These are phyloP conservation scores for Ceratocystis diversiconidia DNA, from an alignment of 2,329 filamentous ascomycete genomes.

Conservation along the genomic window DNA sequence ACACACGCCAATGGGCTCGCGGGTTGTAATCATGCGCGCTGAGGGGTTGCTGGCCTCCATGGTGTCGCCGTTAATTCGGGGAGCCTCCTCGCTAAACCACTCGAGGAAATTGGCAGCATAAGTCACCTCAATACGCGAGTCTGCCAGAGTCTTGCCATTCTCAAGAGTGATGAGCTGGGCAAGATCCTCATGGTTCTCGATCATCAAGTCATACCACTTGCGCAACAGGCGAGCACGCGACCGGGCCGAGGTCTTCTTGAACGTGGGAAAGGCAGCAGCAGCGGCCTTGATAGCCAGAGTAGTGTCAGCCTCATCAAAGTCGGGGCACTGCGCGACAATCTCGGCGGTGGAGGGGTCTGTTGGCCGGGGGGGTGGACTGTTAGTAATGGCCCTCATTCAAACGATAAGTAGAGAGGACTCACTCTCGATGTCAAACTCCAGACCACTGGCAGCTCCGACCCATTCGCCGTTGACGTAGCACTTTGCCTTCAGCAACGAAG, in stretches of 20 bases:
- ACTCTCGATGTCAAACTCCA: constrained; percentile 60
- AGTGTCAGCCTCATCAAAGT: constrained; percentile 55
- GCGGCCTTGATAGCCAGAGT: constrained; percentile 57
- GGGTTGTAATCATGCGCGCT: constrained; percentile 34
- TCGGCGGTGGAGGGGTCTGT: constrained; percentile 57
- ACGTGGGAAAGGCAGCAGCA: constrained; percentile 46
- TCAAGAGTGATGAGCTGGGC: constrained; percentile 55
- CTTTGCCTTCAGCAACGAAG: constrained; percentile 53
- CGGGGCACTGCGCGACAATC: constrained; percentile 55
- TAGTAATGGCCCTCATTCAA: background rate
- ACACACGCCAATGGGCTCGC: constrained; percentile 27
- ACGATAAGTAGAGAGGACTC: constrained; percentile 18
- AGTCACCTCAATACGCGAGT: constrained; percentile 41
- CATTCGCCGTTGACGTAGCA: constrained; percentile 67
- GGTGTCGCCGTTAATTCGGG: constrained; percentile 31
- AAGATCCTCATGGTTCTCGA: constrained; percentile 51
- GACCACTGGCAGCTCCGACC: constrained; percentile 54
- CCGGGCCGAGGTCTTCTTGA: constrained; percentile 44
- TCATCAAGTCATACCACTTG: constrained; percentile 53
- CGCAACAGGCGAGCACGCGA: constrained; percentile 45
- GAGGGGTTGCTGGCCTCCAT: constrained; percentile 45
- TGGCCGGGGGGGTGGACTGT: constrained; percentile 1
- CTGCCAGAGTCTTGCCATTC: constrained; percentile 54
- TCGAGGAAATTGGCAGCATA: constrained; percentile 48
- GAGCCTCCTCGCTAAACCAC: constrained; percentile 52